Conservation (phyloP, 148 eudicot species). For the Tetragonia tetragonoides region DNA sequence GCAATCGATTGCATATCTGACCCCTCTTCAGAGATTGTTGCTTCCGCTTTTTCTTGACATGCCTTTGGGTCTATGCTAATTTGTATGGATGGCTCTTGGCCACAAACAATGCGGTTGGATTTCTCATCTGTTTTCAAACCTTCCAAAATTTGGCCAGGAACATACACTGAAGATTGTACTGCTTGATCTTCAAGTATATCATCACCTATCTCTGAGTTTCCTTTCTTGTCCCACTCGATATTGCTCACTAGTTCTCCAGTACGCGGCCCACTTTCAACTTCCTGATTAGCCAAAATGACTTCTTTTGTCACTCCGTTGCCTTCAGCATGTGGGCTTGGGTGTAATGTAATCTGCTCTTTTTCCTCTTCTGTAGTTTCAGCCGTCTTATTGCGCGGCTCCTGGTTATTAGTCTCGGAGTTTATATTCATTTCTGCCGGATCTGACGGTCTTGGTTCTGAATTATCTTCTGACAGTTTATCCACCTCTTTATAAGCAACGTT, state of each 20-base stretch:
- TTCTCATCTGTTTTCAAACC: not conserved
- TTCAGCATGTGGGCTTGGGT: not conserved
- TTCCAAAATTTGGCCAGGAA: no score
- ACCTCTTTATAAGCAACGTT: slow-evolving; percentile 15
- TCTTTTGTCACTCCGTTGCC: not conserved
- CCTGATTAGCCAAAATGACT: not conserved
- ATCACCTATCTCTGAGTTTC: not conserved
- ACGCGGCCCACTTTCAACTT: not conserved
- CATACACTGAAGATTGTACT: no score
- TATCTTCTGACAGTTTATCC: slow-evolving; percentile 2
- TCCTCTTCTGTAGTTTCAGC: not conserved
- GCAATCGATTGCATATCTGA: no score
- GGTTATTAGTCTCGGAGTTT: not conserved
- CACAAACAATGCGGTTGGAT: not conserved
- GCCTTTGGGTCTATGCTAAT: not conserved
- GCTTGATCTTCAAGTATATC: not conserved
- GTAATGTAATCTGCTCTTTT: not conserved
- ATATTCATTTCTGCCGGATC: not conserved
- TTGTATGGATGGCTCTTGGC: not conserved
- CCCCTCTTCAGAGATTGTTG: no score
- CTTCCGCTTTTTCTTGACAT: not conserved
- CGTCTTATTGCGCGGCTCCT: not conserved
- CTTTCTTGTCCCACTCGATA: not conserved
- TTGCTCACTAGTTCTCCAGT: not conserved
- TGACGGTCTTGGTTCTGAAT: not conserved